Evolutionary conservation across 345 rosid genomes (phyloP), one percentile per base, ranked within the genome.

Genomic region (Moricandia moricandioides): DNA sequence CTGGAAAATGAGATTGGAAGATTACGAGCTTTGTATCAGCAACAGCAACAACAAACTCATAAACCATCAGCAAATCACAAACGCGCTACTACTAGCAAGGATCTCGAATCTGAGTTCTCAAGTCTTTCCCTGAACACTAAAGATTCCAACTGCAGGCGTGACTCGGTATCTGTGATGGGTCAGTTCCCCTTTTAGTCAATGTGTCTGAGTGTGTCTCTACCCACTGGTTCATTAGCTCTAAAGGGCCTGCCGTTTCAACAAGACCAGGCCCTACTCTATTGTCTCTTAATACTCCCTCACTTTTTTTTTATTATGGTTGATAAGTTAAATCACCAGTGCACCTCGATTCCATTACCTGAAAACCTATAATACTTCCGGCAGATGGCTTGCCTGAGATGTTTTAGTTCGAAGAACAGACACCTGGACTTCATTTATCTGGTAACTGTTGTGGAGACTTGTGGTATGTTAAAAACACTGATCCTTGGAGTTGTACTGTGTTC

Each of bases 1-100:
- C 79, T 96, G 80, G 99, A 92, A 84, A 89, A 91, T 82, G 98
- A 96, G 84, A 86, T 91, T 61, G 91, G 90, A 75, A 89, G 98
- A 86, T 82, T 96, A 52, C 80, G 87, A 76, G 71, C 82, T 7
- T 55, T 89, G 81, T 89, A 87, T 78, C 91, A 91, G 79, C 92
- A 87, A 65, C 86, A 77, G 16, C 88, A 81, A 62, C 65, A 34
- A 16, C 40, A 61, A 21, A 84, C 74, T 65, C 88, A 74, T 63
- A 79, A 86, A 60, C 84, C 89, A 61, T 82, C 96, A 71, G 81
- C 91, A 29, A 82, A 82, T 73, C 96, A 84, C 55, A 85, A 89
- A 13, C 95, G 95, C 70, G 29, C 84, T 13, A 55, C 84, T 13
- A 55, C 34, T 21, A 89, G 92, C 87, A 87, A 82, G 83, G 99